Evolutionary conservation across 2,329 filamentous ascomycete genomes (phyloP), one percentile per base, ranked within the genome.

Genomic region (Colletotrichum tabaci): DNA sequence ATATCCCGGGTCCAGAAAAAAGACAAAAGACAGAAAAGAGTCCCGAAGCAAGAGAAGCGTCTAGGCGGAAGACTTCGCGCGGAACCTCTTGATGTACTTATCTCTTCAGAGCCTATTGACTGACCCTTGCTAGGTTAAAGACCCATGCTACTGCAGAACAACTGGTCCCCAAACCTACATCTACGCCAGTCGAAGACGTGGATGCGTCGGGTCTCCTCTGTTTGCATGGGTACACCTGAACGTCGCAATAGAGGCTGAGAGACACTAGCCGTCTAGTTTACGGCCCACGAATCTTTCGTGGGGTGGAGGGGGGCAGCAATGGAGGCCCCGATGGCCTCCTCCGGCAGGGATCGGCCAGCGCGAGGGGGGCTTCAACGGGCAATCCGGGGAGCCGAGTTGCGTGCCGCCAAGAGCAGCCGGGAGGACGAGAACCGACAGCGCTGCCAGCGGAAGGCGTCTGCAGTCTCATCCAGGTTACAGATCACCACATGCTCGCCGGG

Each of bases 191-290:
- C 9, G n/a, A 13, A 8, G 47, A 21, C n/a, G 46, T 40, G 30
- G 55, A 35, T 12, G 18, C 18, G 35, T 52, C 9, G 60, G 60
- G n/a, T 42, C 60, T 18, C 42, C 42, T 61, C 47, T 50, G 18
- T 21, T 26, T 16, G 15, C 65, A 67, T 57, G 66, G 66, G n/a
- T 56, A 16, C 30, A 18, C 58, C 44, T 49, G 60, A 55, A 67
- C 42, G 30, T 67, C 60, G 60, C n/a, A 57, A 64, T 57, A 64
- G 50, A 67, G 66, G 60, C 60, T 64, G 50, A 56, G 60, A 30
- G 47, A 23, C 42, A 38, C 30, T 56, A 57, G 21, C n/a, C 38
- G 21, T 53, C 21, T 44, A 42, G 49, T 44, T 49, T 30, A 18
- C 30, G 47, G 38, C 23, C 49, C 30, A 35, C 15, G 49, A 56